Base-by-base conservation (phyloP, 2,329 filamentous ascomycete species). In the Pseudogymnoascus pannorum region DNA sequence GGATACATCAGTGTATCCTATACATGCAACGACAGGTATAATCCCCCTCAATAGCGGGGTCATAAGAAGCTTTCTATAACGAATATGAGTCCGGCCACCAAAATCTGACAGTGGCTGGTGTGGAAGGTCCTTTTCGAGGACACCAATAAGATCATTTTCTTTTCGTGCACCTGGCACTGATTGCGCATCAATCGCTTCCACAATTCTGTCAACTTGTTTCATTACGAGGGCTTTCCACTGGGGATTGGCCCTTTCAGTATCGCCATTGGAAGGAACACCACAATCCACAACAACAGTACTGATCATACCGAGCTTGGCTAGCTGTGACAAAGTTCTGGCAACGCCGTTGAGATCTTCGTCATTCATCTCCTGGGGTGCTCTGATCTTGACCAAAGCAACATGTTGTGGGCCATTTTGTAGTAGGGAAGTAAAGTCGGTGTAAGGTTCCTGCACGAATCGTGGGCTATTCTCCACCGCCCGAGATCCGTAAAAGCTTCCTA, bases 251-350 rank as follows among this genome's bases (percentile, higher is more conserved):
- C 22, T 58, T 18, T 24, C 58, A 22, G 35, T 63, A 69, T 71
- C 57, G 67, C 66, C 64, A 24, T 73, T 71, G 62, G 69, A 62
- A 61, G 72, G 75, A 24, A 79, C 75, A 26, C 79, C 75, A 59
- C 87, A 89, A 68, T 97, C 93, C 7, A 97, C 77, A 1, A 97
- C 88, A 0, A 99, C 83, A 18, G 92, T 85, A 63, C 91, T 92
- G 58, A 85, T 80, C 66, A 99, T 81, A 2, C 94, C 93, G 12
- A 99, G 81, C 59, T 87, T 86, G 38, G 86, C 84, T 58, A 99
- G 84, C 72, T 96, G 93, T 29, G 87, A 87, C 40, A 99, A 75
- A 0, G 94, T 97, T 71, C 87, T 86, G 4, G 88, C 91, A 62
- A 97, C 85, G 1, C 91, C 92, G 51, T 81, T 75, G 9, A 97